Evolutionary conservation across 176 grass and related monocot genomes (phyloP).

Genomic region (Echinochloa phyllopogon): DNA sequence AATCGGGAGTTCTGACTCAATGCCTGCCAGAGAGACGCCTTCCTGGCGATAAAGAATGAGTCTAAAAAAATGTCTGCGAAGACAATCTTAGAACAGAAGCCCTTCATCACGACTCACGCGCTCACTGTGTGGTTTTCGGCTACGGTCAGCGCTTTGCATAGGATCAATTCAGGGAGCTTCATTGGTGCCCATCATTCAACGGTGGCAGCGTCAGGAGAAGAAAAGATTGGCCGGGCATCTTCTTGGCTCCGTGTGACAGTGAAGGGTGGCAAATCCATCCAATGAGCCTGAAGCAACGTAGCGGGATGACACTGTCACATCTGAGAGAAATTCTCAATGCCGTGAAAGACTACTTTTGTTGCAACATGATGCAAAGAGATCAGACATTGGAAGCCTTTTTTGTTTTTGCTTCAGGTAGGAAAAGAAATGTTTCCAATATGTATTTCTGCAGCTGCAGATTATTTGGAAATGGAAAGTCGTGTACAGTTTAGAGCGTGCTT

Average conservation of each 20-base stretch:
- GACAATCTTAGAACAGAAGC: neutral
- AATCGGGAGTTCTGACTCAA: too few relatives aligned
- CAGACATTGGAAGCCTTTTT: neutral
- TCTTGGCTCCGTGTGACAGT: neutral
- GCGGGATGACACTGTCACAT: neutral
- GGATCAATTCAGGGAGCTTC: neutral
- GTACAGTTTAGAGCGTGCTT: too few relatives aligned
- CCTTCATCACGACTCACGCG: neutral
- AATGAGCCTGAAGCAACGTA: neutral
- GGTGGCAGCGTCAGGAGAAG: neutral
- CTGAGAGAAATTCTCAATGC: neutral
- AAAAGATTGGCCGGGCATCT: neutral
- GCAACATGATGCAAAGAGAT: neutral
- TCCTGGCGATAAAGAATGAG: too few relatives aligned
- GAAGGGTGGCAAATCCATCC: neutral
- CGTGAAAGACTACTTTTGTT: neutral
- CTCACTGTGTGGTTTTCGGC: neutral
- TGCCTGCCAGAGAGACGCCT: too few relatives aligned
- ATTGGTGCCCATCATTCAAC: neutral
- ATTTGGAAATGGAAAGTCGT: too few relatives aligned
- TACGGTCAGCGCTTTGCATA: too few relatives aligned
- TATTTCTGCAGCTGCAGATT: too few relatives aligned
- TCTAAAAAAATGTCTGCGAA: too few relatives aligned
- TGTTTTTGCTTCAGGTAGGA: neutral
- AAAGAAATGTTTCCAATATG: neutral